Conservation (phyloP, 1,139 yeast genomes). For the Candida sanyaensis region DNA sequence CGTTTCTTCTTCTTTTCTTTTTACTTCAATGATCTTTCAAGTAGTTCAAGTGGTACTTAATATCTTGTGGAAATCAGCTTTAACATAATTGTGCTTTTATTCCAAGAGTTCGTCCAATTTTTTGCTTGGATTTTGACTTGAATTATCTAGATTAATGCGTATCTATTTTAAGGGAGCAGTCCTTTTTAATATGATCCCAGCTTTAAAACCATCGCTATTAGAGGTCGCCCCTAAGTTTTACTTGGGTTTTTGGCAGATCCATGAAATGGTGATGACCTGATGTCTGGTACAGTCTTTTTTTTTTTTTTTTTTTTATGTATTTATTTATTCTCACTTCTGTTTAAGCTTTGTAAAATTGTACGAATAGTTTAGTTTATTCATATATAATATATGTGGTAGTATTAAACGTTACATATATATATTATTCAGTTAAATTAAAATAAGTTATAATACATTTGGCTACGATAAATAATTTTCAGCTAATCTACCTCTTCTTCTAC, state of each 20-base stretch:
- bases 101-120: neutral
- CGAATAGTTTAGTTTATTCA: too few species aligned
- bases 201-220: constrained; percentile 85
- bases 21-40: constrained; percentile 4
- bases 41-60: neutral
- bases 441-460: neutral
- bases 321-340: neutral
- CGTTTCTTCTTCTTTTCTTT: constrained; percentile 6
- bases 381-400: neutral
- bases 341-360: neutral
- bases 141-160: constrained; percentile 26
- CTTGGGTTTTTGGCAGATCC: constrained; percentile 61
- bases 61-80: constrained; percentile 7
- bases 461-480: constrained; percentile 43
- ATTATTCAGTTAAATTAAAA: neutral
- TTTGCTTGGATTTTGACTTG: constrained; percentile 8
- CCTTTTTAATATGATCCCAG: constrained; percentile 24
- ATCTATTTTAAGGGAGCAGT: constrained; percentile 13
- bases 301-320: neutral
- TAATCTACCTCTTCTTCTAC: constrained; percentile 44
- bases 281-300: constrained; percentile 61
- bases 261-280: constrained; percentile 79
- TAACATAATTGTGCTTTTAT: constrained; percentile 10
- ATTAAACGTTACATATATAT: too few species aligned
- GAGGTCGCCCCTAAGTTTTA: constrained; percentile 71